Conservation (phyloP, 371 early-diverging fungal genomes). For the Apophysomyces elegans region DNA sequence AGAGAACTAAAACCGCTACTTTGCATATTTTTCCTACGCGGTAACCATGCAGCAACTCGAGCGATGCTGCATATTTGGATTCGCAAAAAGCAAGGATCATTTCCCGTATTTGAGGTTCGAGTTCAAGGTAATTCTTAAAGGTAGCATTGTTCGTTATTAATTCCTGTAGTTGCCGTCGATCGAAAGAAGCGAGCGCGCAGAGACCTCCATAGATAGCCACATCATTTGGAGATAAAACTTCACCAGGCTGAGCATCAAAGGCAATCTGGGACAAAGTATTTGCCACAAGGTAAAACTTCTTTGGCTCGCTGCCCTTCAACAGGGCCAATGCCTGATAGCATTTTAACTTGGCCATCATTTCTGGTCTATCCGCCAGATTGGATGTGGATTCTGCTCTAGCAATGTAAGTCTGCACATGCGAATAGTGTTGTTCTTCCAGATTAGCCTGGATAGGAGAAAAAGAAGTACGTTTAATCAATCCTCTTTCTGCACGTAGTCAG, state of each 20-base stretch:
- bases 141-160: constrained; percentile 72
- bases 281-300: constrained; percentile 67
- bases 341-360: constrained; percentile 66
- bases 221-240: constrained; percentile 79
- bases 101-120: constrained; percentile 80
- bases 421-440: constrained; percentile 68
- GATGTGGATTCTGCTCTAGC: constrained; percentile 75
- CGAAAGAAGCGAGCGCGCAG: constrained; percentile 81
- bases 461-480: background rate
- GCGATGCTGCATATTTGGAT: constrained; percentile 74
- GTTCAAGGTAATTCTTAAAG: constrained; percentile 79
- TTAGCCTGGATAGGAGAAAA: constrained; percentile 54
- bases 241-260: constrained; percentile 55
- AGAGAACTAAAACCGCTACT: no score
- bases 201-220: constrained; percentile 84
- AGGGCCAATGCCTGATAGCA: constrained; percentile 70
- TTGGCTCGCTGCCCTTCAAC: constrained; percentile 41
- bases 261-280: constrained; percentile 65
- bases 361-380: constrained; percentile 63
- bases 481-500: background rate
- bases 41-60: constrained; percentile 69
- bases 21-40: constrained; percentile 45
- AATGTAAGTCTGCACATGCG: constrained; percentile 75
- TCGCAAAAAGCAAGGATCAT: constrained; percentile 73
- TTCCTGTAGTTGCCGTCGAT: constrained; percentile 69